A percentile compares a stretch with the other conserved stretches of the same genome.
phyloP scores from a whole-genome alignment of 345 rosid species.

The Aquilaria malaccensis region DNA sequence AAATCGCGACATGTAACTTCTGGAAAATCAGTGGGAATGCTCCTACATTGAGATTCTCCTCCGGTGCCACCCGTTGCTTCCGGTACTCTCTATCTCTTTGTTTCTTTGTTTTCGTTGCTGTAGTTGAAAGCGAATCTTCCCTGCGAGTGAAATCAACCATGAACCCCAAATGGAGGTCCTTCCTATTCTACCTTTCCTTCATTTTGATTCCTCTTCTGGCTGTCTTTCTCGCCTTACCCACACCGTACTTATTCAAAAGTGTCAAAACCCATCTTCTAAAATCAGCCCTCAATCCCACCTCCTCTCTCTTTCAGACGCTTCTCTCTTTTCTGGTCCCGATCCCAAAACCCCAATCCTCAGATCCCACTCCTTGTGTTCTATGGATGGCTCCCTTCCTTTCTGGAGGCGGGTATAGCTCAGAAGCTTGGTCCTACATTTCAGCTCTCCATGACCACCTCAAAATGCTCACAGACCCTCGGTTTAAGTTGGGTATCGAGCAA shows the following conservation, averaged over 20 bases:
- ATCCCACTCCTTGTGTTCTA: conserved; percentile 48
- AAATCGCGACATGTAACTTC: too few species aligned
- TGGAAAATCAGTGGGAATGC: too few species aligned
- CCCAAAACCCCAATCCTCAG: conserved; percentile 12
- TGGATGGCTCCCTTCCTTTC: conserved; percentile 97
- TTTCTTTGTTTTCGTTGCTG: background rate
- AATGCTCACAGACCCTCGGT: conserved; percentile 30
- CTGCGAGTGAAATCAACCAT: background rate
- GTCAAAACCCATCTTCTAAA: conserved; percentile 30
- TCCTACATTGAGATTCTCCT: too few species aligned
- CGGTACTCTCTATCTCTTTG: conserved; percentile 1
- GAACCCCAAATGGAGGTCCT: conserved; percentile 22
- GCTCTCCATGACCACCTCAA: conserved; percentile 35
- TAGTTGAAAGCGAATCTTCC: too few species aligned
- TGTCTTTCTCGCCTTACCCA: conserved; percentile 28
- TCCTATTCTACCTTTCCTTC: conserved; percentile 32
- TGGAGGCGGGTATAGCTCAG: conserved; percentile 92
- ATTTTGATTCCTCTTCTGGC: conserved; percentile 37
- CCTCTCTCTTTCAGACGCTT: conserved; percentile 24
- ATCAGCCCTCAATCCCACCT: conserved; percentile 26
- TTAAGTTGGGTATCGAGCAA: conserved; percentile 56
- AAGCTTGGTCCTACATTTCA: conserved; percentile 75
- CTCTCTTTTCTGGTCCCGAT: conserved; percentile 14
- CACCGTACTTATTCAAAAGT: conserved; percentile 15
- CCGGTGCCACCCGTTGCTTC: background rate